Conservation (phyloP, 805 yeast species). For the Monosporozyma unispora region DNA sequence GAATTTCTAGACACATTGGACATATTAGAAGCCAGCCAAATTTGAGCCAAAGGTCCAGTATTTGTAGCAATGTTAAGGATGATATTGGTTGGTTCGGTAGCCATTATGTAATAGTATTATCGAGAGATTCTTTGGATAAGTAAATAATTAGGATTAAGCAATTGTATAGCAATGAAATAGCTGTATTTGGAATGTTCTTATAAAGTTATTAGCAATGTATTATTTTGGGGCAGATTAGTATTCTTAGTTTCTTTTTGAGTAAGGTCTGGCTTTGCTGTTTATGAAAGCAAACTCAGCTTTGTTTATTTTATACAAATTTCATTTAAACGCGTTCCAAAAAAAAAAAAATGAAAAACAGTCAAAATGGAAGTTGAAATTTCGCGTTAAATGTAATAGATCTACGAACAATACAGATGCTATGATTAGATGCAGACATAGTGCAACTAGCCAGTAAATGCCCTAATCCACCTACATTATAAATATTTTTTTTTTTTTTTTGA, state of each 20-base stretch:
- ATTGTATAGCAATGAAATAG: not conserved
- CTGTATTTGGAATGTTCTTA: not conserved
- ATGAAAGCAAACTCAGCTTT: not conserved
- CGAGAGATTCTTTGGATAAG: not conserved
- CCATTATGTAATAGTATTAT: not conserved
- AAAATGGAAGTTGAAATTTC: not conserved
- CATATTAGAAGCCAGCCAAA: slow-evolving; percentile 88
- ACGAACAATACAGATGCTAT: not conserved
- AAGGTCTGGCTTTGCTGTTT: not conserved
- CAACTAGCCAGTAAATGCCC: too few species aligned
- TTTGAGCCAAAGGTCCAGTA: slow-evolving; percentile 80
- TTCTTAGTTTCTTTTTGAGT: not conserved
- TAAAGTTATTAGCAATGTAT: not conserved
- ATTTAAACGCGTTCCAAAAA: not conserved
- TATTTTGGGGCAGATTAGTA: not conserved
- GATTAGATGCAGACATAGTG: too few species aligned
- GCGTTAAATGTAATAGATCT: not conserved
- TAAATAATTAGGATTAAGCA: not conserved
- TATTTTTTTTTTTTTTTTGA: too few species aligned
- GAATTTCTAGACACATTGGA: slow-evolving; percentile 35
- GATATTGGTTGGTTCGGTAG: slow-evolving; percentile 3
- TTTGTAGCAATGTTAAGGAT: slow-evolving; percentile 33
- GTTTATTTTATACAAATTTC: not conserved
- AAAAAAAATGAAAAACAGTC: not conserved
- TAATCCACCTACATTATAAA: too few species aligned